Conservation (phyloP, 805 yeast genomes). For the Phaffomyces antillensis region DNA sequence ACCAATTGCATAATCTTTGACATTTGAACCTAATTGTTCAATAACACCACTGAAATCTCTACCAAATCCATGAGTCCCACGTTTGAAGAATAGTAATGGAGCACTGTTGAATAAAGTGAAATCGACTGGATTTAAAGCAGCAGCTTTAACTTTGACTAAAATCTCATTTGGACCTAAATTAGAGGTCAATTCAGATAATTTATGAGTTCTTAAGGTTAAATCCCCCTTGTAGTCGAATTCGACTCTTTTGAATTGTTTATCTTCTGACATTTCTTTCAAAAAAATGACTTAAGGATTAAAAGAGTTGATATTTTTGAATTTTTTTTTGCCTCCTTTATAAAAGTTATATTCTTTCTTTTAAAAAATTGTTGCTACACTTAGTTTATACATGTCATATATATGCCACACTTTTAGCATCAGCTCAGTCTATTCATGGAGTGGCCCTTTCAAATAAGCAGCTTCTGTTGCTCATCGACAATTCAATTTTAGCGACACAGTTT, state of each 20-base stretch:
- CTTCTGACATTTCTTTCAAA: constrained; percentile 4
- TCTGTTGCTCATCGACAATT: too few relatives aligned
- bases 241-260: constrained; percentile 8
- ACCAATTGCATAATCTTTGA: constrained; percentile 36
- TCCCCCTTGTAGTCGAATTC: constrained; percentile 13
- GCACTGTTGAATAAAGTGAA: constrained; percentile 33
- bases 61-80: constrained; percentile 31
- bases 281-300: background rate
- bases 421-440: too few relatives aligned
- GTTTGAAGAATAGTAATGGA: constrained; percentile 22
- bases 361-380: too few relatives aligned
- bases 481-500: too few relatives aligned
- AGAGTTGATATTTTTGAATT: too few relatives aligned
- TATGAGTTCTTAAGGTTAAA: constrained; percentile 6
- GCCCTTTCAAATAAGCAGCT: too few relatives aligned
- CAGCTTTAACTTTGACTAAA: constrained; percentile 40
- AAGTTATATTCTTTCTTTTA: too few relatives aligned
- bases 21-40: constrained; percentile 40
- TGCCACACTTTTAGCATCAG: too few relatives aligned
- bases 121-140: constrained; percentile 55
- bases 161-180: constrained; percentile 32
- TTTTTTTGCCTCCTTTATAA: too few relatives aligned
- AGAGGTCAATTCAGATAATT: constrained; percentile 21
- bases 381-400: too few relatives aligned
- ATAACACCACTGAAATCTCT: constrained; percentile 50